These are phyloP conservation scores for Inga laurina DNA, from an alignment of 306 rosid genomes.

Conservation along the genomic window DNA sequence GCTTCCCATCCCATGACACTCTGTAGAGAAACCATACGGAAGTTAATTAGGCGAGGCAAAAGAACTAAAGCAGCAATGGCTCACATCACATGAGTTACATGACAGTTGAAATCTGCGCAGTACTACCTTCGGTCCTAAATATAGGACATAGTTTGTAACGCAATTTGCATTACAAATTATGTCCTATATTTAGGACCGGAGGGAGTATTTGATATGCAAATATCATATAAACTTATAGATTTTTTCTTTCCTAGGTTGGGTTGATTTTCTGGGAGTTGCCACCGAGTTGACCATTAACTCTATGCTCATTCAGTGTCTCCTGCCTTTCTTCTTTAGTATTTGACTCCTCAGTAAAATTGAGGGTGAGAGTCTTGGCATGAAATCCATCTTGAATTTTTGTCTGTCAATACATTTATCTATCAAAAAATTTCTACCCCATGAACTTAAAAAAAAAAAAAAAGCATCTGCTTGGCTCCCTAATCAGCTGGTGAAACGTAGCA, in stretches of 20 bases:
- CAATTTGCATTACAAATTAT: no score
- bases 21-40: constrained; percentile 55
- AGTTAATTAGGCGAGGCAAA: constrained; percentile 26
- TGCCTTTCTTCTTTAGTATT: constrained; percentile 24
- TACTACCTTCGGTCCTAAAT: no score
- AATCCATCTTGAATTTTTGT: constrained; percentile 35
- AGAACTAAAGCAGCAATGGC: constrained; percentile 10
- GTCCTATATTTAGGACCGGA: no score
- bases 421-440: constrained; percentile 14
- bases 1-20: constrained; percentile 78
- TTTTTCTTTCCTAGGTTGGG: constrained; percentile 78
- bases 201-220: background rate
- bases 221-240: constrained; percentile 65
- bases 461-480: background rate
- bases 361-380: constrained; percentile 36
- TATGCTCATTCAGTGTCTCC: constrained; percentile 34
- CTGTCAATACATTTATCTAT: constrained; percentile 48
- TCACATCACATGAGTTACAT: constrained; percentile 6
- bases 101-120: background rate
- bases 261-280: constrained; percentile 50
- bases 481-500: background rate
- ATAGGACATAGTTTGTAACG: no score
- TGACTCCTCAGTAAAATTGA: constrained; percentile 11
- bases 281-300: constrained; percentile 38
- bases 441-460: background rate